Conservation (phyloP, 169 alveolate species). For the Cryptosporidium meleagridis region DNA sequence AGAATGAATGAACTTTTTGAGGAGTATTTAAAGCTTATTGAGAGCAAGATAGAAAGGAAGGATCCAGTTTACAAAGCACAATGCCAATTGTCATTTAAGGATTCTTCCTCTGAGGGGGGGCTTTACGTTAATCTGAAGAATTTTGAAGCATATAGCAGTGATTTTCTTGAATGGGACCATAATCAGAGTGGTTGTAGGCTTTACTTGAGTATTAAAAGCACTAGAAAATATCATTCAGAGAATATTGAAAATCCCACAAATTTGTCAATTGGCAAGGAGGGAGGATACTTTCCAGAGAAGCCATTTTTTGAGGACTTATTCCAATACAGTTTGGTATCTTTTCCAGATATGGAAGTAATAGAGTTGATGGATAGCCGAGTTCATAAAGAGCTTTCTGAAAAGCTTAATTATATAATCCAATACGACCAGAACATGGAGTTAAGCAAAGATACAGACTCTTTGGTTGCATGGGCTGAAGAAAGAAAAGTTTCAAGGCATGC, state of each 20-base stretch:
- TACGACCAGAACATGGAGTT: conserved; percentile 6
- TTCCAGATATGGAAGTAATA: conserved; percentile 2
- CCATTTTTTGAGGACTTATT: conserved; percentile 17
- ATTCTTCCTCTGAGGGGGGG: conserved; percentile 75
- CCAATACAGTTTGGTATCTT: neutral
- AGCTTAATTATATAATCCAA: conserved; percentile 31
- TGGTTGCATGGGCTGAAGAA: conserved; percentile 51
- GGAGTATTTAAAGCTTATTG: conserved; percentile 14
- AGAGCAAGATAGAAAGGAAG: neutral
- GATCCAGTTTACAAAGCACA: conserved; percentile 21
- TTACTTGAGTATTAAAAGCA: conserved; percentile 2
- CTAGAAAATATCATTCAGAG: conserved; percentile 20
- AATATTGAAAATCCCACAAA: conserved; percentile 5
- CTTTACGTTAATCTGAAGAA: conserved; percentile 81
- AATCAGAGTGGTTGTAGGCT: conserved; percentile 25
- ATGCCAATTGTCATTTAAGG: conserved; percentile 51
- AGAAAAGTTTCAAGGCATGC: conserved; percentile 78
- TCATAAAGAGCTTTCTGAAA: conserved; percentile 6
- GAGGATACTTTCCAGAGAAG: conserved; percentile 37
- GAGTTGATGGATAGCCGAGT: neutral
- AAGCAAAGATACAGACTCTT: neutral
- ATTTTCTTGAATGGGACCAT: conserved; percentile 70
- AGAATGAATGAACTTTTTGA: conserved; percentile 4
- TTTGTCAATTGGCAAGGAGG: conserved; percentile 36
- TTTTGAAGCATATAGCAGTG: conserved; percentile 78